Base-by-base conservation (phyloP, 371 early-diverging fungal genomes). In the Actinomucor elegans region DNA sequence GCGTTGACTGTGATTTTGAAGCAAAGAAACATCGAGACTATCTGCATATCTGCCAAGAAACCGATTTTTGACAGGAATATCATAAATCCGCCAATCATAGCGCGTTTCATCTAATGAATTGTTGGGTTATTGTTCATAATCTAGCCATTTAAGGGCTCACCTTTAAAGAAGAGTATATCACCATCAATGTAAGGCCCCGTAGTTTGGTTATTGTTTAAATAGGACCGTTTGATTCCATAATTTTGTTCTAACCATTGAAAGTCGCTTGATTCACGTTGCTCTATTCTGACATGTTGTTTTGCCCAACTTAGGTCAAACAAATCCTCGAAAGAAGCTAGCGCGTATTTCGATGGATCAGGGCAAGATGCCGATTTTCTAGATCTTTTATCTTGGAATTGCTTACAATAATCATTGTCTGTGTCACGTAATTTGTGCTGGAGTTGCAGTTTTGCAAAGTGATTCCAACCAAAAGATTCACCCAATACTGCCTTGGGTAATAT, bases 391-490 rank as follows among this genome's bases (percentile, higher is more conserved):
- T 51, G 48, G 9, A 55, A 57, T 31, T 28, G 53, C n/a, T 35
- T 46, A 42, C 57, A 56, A 26, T 26, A 41, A 18, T 26, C 8
- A 32, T 52, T 33, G 20, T 23, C 33, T 42, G 52, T 48, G 14
- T 61, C 74, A 41, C 69, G 72, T 46, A 70, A n/a, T n/a, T 40
- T 63, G 28, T 78, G 78, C 14, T 75, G 75, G 5, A 63, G 45
- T 7, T 70, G 57, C 6, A 78, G 50, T 42, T 61, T 67, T 26
- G 53, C 58, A 45, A 72, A 70, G 9, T 52, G 52, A 38, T 62
- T 68, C 78, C 78, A 78, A 12, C 75, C 75, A 62, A 78, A 78
- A 3, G 73, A 64, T 45, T 74, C 72, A 15, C 85, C 86, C 28
- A 85, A 48, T 17, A 79, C 49, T 9, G 78, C 75, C 23, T 66